Base-by-base conservation (phyloP, 345 rosid species). In the Eucalyptus albens region DNA sequence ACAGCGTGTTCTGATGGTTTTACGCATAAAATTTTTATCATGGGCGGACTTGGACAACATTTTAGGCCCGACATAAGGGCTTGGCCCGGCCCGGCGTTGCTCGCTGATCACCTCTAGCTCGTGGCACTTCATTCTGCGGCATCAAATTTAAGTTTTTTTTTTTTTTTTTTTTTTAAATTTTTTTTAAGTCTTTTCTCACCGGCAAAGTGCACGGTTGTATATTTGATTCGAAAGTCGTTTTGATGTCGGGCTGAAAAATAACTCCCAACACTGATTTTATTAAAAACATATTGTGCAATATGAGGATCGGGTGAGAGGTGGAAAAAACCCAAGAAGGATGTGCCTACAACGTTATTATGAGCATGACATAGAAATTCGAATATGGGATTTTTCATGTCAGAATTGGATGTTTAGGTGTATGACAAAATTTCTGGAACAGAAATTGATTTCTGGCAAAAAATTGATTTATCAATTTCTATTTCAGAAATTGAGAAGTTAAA, bases 271-370 rank as follows among this genome's bases (percentile, higher is more conserved):
- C 12, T 33, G 81, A 17, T 33, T 17, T 17, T 33, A 33, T 33
- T 33, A 5, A 17, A 33, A 69, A 17, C 81, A 16, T 31, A 5
- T 33, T 9, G 44, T 9, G 24, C 81, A 69, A 69, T 29, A 31
- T 2, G 80, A 67, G 6, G 80, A 31, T 69, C 7, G 4, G 8
- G 37, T 14, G 19, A 4, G 37, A 15, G 81, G 81, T 1, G 3
- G 12, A 3, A 9, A 33, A 17, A 8, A 9, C 7, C 81, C 12
- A 3, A 3, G 22, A 16, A 69, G 81, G 4, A 69, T 2, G 4
- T 69, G 44, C 42, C 12, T 0, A 5, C 0, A 16, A 31, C 12
- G 3, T 67, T 16, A 31, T 6, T 31, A 8, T 15, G 12, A 16
- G 42, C 0, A 24, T 16, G 6, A 31, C 24, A 5, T 67, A 15